Conservation (phyloP, 2,329 filamentous ascomycete species). For the Xylaria sp. region DNA sequence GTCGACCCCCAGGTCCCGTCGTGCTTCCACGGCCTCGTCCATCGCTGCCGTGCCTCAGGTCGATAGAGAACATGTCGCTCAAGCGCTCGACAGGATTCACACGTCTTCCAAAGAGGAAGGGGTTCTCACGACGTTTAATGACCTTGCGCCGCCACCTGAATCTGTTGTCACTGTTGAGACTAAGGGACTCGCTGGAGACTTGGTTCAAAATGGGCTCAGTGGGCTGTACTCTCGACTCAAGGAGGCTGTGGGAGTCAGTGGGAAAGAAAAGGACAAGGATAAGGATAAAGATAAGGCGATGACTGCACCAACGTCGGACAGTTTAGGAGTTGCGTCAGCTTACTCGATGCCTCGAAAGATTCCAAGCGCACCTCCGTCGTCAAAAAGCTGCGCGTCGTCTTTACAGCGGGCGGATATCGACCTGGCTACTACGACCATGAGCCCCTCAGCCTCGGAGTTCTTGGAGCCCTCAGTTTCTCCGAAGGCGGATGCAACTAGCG, state of each 20-base stretch:
- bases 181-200: conserved; percentile 65
- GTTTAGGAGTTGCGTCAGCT: conserved; percentile 37
- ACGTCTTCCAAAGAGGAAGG: conserved; percentile 80
- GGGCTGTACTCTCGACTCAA: conserved; percentile 82
- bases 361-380: conserved; percentile 36
- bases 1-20: conserved; percentile 33
- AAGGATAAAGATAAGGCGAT: conserved; percentile 30
- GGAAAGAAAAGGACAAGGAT: conserved; percentile 33
- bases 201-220: conserved; percentile 79
- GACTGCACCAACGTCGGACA: conserved; percentile 14
- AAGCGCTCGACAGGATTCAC: conserved; percentile 82
- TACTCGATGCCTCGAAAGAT: conserved; percentile 41
- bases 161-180: conserved; percentile 56
- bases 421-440: conserved; percentile 32
- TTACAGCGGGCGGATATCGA: conserved; percentile 40
- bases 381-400: conserved; percentile 39
- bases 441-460: conserved; percentile 33
- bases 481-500: conserved; percentile 33
- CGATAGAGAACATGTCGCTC: conserved; percentile 69
- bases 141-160: conserved; percentile 69
- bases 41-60: conserved; percentile 43
- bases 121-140: conserved; percentile 86
- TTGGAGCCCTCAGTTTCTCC: conserved; percentile 34
- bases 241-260: conserved; percentile 70
- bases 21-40: conserved; percentile 42